Conservation (phyloP, 768 basidiomycete genomes). For the Leccinum subtestaceum region DNA sequence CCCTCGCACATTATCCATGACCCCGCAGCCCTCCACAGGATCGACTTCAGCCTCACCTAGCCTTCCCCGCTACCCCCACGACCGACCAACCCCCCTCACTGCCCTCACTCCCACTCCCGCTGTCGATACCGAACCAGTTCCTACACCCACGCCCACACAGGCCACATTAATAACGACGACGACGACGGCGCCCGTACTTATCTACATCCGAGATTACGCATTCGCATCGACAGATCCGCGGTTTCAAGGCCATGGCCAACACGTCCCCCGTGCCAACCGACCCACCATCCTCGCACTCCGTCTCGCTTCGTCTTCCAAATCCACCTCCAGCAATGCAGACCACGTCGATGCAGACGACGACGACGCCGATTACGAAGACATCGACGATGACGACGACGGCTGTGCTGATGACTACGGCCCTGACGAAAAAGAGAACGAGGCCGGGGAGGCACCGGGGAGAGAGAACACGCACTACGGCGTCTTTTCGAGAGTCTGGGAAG, state of each 20-base stretch:
- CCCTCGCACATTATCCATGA: not conserved
- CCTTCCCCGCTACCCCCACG: not conserved
- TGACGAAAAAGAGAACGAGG: slow-evolving; percentile 14
- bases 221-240: slow-evolving; percentile 42
- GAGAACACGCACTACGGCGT: not conserved
- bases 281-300: slow-evolving; percentile 30
- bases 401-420: not conserved
- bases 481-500: slow-evolving; percentile 17
- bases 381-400: not conserved
- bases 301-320: slow-evolving; percentile 22
- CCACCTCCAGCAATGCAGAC: slow-evolving; percentile 15
- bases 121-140: not conserved
- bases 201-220: slow-evolving; percentile 52
- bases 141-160: not conserved
- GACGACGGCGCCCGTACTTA: slow-evolving; percentile 11
- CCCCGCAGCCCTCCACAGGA: not conserved
- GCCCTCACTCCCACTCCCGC: not conserved
- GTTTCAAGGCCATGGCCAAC: slow-evolving; percentile 41
- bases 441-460: slow-evolving; percentile 6
- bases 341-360: slow-evolving; percentile 5
- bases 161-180: not conserved
- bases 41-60: not conserved
- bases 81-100: not conserved
- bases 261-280: slow-evolving; percentile 40
- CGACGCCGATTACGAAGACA: not conserved